Base-by-base conservation (phyloP, 2,329 filamentous ascomycete species). In the Trichoderma endophyticum region DNA sequence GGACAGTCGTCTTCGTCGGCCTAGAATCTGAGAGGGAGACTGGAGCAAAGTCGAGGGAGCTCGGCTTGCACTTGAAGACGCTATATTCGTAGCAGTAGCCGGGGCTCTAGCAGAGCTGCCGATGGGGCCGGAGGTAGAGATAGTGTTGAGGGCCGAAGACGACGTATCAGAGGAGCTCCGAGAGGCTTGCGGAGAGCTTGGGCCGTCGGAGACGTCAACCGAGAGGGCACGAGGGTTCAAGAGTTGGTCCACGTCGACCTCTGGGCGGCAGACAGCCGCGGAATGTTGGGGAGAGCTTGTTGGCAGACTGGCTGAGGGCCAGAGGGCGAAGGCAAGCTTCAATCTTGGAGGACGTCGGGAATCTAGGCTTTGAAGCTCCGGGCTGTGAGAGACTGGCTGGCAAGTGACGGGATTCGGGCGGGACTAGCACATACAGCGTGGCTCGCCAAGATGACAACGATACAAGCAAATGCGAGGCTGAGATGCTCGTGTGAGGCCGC, bases 151-250 rank as follows among this genome's bases (percentile, higher is more conserved):
- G 78, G 83, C 82, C 79, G 85, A 84, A 81, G 81, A 74, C 75
- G 80, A 80, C 77, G 83, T 82, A 83, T 81, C 84, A 78, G 84
- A 79, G 82, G 86, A 79, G 81, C 82, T 81, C 79, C 83, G 80
- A 77, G 84, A 81, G 82, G 83, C 81, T 76, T 83, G 86, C 86
- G 88, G 86, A 80, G 84, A 86, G 83, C 86, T 82, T 86, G 88
- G 87, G 86, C 87, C 82, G 90, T 90, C 91, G 89, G 91, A 84
- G 85, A 86, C 75, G 77, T 77, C 74, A 71, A 77, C 76, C 78
- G 78, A 77, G 76, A 75, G 77, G 76, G 78, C 79, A 76, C 76
- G 78, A 75, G 80, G 73, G 76, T 77, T 75, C 75, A 77, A 79
- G 76, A 79, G 77, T 78, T 76, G 77, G 77, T 83, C 82, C 82